Conservation (phyloP, 352 stramenopile species). For the Globisporangium yorkense region DNA sequence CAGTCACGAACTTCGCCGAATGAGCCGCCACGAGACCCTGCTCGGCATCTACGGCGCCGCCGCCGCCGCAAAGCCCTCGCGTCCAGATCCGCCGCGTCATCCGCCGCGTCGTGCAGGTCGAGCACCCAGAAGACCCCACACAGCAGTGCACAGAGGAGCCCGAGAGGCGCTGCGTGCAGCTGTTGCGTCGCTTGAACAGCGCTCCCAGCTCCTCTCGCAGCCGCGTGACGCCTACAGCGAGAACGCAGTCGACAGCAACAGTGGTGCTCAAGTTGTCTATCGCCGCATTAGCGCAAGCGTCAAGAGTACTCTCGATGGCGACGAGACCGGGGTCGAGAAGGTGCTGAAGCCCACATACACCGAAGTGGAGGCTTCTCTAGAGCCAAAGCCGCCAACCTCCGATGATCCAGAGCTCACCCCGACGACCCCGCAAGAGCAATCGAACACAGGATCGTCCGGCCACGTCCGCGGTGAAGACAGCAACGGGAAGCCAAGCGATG, state of each 20-base stretch:
- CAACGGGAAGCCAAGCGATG: not conserved
- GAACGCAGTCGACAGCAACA: not conserved
- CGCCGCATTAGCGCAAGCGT: not conserved
- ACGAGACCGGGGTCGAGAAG: not conserved
- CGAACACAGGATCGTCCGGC: not conserved
- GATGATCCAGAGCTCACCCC: not conserved
- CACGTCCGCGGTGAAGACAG: not conserved
- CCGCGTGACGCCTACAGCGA: not conserved
- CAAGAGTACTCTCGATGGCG: not conserved
- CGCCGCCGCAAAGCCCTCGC: not conserved
- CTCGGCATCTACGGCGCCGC: conserved; percentile 27
- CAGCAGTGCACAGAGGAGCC: not conserved
- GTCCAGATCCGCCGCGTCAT: not conserved
- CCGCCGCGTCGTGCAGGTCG: too few relatives aligned
- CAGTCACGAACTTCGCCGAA: not conserved
- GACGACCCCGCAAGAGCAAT: not conserved
- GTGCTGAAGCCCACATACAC: not conserved
- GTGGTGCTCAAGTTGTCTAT: too few relatives aligned
- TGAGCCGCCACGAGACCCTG: conserved; percentile 25
- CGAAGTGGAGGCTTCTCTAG: not conserved
- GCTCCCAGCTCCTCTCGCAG: not conserved
- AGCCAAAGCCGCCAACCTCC: not conserved
- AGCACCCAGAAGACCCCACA: not conserved
- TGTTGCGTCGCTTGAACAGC: not conserved
- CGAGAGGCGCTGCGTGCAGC: not conserved